phyloP scores from a whole-genome alignment of 345 rosid species.

The Stellera chamaejasme region DNA sequence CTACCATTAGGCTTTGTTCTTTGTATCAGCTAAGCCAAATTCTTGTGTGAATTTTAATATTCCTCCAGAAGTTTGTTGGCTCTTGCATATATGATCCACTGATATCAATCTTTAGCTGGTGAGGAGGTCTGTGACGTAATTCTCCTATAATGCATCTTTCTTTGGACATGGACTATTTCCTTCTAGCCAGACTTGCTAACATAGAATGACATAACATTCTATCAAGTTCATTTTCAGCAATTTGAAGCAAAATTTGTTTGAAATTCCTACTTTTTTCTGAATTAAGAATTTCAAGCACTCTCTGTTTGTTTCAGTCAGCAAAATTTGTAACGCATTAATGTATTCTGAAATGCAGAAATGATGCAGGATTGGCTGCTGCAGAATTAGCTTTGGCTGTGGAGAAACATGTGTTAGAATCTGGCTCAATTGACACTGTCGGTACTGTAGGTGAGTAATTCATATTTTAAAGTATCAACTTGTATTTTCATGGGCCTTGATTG shows the following conservation, averaged over 20 bases:
- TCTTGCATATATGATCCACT: neutral
- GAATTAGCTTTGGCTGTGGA: slow-evolving; percentile 90
- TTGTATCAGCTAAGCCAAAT: too few species aligned
- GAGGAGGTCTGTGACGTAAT: too few species aligned
- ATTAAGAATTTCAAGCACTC: slow-evolving; percentile 1
- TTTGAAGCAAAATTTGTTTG: too few species aligned
- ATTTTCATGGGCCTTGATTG: neutral
- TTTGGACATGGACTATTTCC: too few species aligned
- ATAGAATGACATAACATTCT: too few species aligned
- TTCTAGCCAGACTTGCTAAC: too few species aligned
- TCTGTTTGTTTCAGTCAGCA: neutral
- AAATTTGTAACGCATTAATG: slow-evolving; percentile 6
- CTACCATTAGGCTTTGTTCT: too few species aligned
- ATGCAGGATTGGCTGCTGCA: slow-evolving; percentile 96
- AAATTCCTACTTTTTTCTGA: neutral
- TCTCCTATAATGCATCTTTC: too few species aligned
- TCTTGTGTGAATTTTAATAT: too few species aligned
- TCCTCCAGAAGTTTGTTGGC: too few species aligned
- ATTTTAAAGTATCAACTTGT: neutral
- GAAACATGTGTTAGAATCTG: slow-evolving; percentile 76
- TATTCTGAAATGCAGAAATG: slow-evolving; percentile 43
- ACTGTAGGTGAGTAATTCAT: slow-evolving; percentile 58
- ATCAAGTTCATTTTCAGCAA: too few species aligned
- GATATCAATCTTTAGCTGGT: neutral
- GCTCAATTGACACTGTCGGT: slow-evolving; percentile 90